Evolutionary conservation across 2,329 filamentous ascomycete species (phyloP), one percentile per base, ranked within the genome.

Genomic region (Fusarium papillatum): DNA sequence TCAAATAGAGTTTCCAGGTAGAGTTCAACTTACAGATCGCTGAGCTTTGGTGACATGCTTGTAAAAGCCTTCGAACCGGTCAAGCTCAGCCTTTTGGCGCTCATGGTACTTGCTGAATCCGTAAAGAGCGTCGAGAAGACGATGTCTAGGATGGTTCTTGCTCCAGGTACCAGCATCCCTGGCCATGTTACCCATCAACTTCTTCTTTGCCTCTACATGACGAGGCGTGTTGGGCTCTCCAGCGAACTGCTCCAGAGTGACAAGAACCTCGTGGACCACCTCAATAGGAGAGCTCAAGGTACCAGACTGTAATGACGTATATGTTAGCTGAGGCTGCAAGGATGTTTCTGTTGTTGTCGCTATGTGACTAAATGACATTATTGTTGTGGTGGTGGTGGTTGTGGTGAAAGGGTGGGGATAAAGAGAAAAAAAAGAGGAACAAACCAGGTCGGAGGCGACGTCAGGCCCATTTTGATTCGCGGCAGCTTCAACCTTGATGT

Each of bases 111-210:
- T 81, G 5, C 72, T 69, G 60, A 84, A 87, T 1, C 83, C 85
- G 43, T 84, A 80, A 0, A 87, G 74, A 0, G 86, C 84, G 46
- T 87, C 84, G 0, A 87, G 78, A 0, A 87, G 78, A 0, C 86
- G 83, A 67, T 85, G 79, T 3, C 85, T 81, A 1, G 84, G 82
- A 39, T 87, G 86, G 16, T 82, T 81, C 3, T 74, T 66, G 34
- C 82, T 82, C 82, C 83, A 85, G 7, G 57, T 77, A 0, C 84
- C 84, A 7, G 79, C 77, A 1, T 76, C 75, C 36, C 72, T 80
- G 31, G 68, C 72, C 74, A 87, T 66, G 4, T 77, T 72, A n/a
- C 75, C 70, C 19, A 84, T 64, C 4, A 86, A 68, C 19, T 74
- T 78, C 16, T 80, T 69, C 61, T 81, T 83, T 41, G 83, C 83